A percentile compares a stretch with the other conserved stretches of the same genome.
Evolutionary conservation across 176 grass and related monocot species (phyloP).

Genomic region (Oryza australiensis): DNA sequence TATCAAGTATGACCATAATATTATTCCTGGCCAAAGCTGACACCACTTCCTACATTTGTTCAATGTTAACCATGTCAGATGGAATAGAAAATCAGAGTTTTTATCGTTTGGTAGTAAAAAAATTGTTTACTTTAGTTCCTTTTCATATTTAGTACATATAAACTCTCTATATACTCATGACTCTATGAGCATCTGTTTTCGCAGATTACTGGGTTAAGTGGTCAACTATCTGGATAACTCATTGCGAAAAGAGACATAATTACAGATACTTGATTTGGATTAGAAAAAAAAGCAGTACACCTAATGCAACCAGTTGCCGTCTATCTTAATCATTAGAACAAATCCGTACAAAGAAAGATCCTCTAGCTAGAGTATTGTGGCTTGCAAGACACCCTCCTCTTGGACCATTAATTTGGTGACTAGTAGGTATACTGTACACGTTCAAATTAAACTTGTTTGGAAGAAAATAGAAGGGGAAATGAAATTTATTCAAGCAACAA

Average conservation of each 20-base stretch:
- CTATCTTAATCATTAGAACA: slow-evolving; percentile 27
- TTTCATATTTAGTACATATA: slow-evolving; percentile 5
- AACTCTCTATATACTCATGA: background rate
- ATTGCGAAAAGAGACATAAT: background rate
- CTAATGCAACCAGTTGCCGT: slow-evolving; percentile 26
- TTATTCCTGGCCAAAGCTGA: slow-evolving; percentile 62
- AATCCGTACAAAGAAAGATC: slow-evolving; percentile 17
- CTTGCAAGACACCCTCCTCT: slow-evolving; percentile 43
- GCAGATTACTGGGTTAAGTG: slow-evolving; percentile 12
- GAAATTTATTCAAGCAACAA: background rate
- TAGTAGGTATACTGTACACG: slow-evolving; percentile 2
- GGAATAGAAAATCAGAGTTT: background rate
- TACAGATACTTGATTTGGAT: background rate
- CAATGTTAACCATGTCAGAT: slow-evolving; percentile 13
- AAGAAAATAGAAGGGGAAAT: background rate
- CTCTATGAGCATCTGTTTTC: slow-evolving; percentile 2
- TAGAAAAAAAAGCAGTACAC: slow-evolving; percentile 28
- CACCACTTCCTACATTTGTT: slow-evolving; percentile 67
- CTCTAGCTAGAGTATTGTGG: slow-evolving; percentile 18
- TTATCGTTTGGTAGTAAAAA: background rate
- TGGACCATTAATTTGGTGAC: slow-evolving; percentile 44
- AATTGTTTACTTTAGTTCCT: background rate
- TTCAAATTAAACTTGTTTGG: background rate
- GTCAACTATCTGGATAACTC: slow-evolving; percentile 5
- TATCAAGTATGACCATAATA: slow-evolving; percentile 97